Percentiles rank a stretch among this genome's conserved stretches.
Conservation (phyloP, 257 asterid species). For the Rhazya stricta region DNA sequence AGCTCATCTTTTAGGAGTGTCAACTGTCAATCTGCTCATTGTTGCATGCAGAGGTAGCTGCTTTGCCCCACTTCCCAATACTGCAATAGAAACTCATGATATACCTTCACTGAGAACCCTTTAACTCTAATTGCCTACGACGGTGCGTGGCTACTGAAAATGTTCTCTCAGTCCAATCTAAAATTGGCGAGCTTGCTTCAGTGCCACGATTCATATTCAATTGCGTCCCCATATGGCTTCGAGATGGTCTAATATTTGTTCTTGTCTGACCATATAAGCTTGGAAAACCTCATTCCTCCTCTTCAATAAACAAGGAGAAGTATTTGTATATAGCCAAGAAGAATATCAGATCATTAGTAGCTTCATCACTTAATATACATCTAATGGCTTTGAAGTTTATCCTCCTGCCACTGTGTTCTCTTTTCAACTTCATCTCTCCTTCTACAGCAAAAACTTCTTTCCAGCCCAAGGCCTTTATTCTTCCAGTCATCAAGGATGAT, state of each 20-base stretch:
- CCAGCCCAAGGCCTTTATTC: conserved; percentile 5
- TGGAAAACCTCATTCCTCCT: too few species aligned
- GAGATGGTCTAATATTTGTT: conserved; percentile 27
- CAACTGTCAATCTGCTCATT: too few species aligned
- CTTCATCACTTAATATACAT: too few species aligned
- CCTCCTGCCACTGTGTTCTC: too few species aligned
- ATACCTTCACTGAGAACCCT: background rate
- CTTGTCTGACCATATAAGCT: too few species aligned
- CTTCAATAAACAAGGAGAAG: too few species aligned
- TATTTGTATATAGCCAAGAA: too few species aligned
- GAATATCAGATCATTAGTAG: too few species aligned
- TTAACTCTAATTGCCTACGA: background rate
- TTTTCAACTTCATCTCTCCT: background rate
- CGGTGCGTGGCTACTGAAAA: background rate
- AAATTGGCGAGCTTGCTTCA: conserved; percentile 19
- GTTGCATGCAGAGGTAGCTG: too few species aligned
- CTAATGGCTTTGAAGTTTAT: too few species aligned
- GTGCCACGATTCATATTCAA: conserved; percentile 22
- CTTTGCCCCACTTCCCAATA: background rate
- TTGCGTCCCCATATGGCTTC: conserved; percentile 25
- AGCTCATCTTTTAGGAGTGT: too few species aligned
- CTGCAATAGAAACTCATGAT: too few species aligned
- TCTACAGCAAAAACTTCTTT: conserved; percentile 2
- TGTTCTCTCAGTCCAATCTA: background rate
- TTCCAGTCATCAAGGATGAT: conserved; percentile 4